Evolutionary conservation across 2,329 filamentous ascomycete species (phyloP).

Genomic region (Grosmannia penicillata): DNA sequence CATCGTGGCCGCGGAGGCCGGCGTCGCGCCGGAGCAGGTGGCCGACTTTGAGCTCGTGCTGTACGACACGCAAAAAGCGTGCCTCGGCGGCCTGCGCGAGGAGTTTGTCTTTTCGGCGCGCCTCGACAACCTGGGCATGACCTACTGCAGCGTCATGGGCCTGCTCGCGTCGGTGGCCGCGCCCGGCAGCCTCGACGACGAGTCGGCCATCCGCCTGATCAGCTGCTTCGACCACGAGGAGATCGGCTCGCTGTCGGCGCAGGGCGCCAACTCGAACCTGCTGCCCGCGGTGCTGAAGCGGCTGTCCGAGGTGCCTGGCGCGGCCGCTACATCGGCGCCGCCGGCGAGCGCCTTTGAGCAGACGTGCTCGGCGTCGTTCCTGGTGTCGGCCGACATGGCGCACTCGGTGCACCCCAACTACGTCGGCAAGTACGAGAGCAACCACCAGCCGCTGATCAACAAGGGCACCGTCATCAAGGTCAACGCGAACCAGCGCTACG

Average conservation of each 20-base stretch:
- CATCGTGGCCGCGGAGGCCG: constrained; percentile 67
- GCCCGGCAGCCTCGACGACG: constrained; percentile 49
- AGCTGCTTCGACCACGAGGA: constrained; percentile 97
- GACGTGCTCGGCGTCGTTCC: constrained; percentile 78
- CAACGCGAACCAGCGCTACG: constrained; percentile 94
- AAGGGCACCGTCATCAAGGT: constrained; percentile 93
- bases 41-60: constrained; percentile 94
- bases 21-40: constrained; percentile 54
- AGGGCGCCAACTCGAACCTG: constrained; percentile 86
- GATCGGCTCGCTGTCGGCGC: constrained; percentile 81
- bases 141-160: constrained; percentile 78
- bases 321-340: constrained; percentile 41
- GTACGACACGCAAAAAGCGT: constrained; percentile 87
- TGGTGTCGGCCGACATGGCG: constrained; percentile 94
- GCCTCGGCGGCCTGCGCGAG: constrained; percentile 76
- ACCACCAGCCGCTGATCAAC: constrained; percentile 91
- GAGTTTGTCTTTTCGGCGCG: constrained; percentile 95
- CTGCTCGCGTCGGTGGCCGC: constrained; percentile 65
- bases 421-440: constrained; percentile 73
- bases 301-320: constrained; percentile 57
- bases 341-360: constrained; percentile 81
- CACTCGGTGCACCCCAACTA: constrained; percentile 96
- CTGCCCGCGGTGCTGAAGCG: constrained; percentile 77
- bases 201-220: constrained; percentile 66
- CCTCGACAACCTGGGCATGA: constrained; percentile 92